These are phyloP conservation scores for Phylloporus rhodoxanthus DNA, from an alignment of 768 basidiomycete species.

Conservation along the genomic window DNA sequence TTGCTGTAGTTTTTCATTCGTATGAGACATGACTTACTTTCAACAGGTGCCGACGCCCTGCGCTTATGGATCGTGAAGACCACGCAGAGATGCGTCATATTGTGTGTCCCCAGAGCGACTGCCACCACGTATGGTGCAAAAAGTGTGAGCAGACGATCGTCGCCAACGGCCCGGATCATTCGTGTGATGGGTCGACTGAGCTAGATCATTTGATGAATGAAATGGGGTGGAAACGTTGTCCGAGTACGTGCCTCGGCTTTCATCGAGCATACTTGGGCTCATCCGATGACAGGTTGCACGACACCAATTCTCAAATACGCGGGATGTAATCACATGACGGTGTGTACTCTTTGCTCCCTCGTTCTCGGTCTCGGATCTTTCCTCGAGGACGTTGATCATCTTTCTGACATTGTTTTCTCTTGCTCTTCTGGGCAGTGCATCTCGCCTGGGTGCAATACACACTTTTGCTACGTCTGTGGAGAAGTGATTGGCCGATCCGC, in stretches of 20 bases:
- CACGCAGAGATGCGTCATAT: conserved; percentile 37
- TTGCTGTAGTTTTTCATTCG: neutral
- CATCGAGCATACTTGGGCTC: neutral
- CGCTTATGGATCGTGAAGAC: conserved; percentile 48
- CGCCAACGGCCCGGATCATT: conserved; percentile 39
- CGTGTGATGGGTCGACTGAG: conserved; percentile 55
- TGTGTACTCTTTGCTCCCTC: conserved; percentile 13
- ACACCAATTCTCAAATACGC: conserved; percentile 46
- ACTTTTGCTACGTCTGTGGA: conserved; percentile 53
- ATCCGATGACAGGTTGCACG: conserved; percentile 31
- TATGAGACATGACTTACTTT: neutral
- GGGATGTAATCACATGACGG: conserved; percentile 59
- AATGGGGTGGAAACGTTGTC: conserved; percentile 62
- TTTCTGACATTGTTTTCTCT: neutral
- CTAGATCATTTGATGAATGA: conserved; percentile 45
- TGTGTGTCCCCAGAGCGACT: conserved; percentile 44
- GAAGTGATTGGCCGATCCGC: conserved; percentile 40
- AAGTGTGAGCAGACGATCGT: conserved; percentile 42
- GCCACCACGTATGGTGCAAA: conserved; percentile 57
- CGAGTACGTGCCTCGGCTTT: conserved; percentile 34
- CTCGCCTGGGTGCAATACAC: conserved; percentile 54
- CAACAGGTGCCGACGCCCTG: conserved; percentile 43
- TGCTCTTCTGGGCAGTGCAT: conserved; percentile 37
- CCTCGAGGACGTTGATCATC: neutral
- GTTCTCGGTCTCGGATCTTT: too few species aligned